Base-by-base conservation (phyloP, 2,329 filamentous ascomycete species). In the Penicillium sp. region DNA sequence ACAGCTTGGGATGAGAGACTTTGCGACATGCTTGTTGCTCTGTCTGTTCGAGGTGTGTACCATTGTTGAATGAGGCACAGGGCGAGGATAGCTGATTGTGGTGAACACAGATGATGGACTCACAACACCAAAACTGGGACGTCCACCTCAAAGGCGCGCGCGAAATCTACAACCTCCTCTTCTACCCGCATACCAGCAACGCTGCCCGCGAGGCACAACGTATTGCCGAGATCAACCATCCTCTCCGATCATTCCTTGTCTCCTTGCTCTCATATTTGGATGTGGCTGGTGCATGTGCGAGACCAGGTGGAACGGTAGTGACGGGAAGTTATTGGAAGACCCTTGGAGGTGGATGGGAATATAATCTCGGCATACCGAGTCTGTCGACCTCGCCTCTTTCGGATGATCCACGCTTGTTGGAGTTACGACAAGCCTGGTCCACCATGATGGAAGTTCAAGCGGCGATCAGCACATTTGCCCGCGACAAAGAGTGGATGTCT, bases 181-280 rank as follows among this genome's bases (percentile, higher is more conserved):
- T 77, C 57, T 66, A 68, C 30, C 72, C 71, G 0, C 70, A 68
- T 45, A 51, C 58, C 22, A 62, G 58, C 50, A 68, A 71, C 53
- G 63, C 71, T 1, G 55, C 62, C 13, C 68, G 68, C 55, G 74
- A 75, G 63, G 68, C 63, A 13, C 66, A 72, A 49, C 72, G 73
- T 13, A 53, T 73, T 17, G 69, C 68, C 19, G 73, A 76, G 57
- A 71, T 67, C 15, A 73, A 75, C 37, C 74, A 76, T 30, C 75
- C 75, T 1, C 72, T 77, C 12, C 72, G 73, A 44, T 67, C 66
- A 28, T 79, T 78, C 56, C 74, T 79, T n/a, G 73, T 79, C 17
- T 79, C 76, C 2, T 68, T 78, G 15, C 71, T 79, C 37, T 77
- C 75, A 1, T 78, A 78, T 58, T 75, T 79, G 19, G 76, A 79